Conservation (phyloP, 768 basidiomycete species). For the Leccinum ochraceum region DNA sequence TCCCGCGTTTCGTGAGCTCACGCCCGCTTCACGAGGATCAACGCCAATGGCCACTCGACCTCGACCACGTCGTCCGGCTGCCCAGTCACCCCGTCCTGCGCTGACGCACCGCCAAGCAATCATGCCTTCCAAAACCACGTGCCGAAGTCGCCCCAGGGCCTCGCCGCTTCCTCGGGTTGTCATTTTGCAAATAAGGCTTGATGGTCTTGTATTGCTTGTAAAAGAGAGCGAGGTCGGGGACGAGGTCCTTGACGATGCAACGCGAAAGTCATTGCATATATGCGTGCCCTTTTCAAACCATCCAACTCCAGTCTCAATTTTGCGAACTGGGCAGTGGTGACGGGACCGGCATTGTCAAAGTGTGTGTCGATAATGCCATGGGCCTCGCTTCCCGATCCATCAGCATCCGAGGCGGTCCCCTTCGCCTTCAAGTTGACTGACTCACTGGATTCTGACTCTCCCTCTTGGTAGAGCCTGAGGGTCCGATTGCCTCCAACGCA, state of each 20-base stretch:
- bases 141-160: slow-evolving; percentile 60
- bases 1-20: not conserved
- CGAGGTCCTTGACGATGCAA: slow-evolving; percentile 92
- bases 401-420: slow-evolving; percentile 28
- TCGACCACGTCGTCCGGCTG: slow-evolving; percentile 32
- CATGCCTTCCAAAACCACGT: slow-evolving; percentile 57
- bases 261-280: not conserved
- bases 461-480: slow-evolving; percentile 17
- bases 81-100: slow-evolving; percentile 17
- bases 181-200: slow-evolving; percentile 93
- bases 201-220: slow-evolving; percentile 99
- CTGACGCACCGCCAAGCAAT: slow-evolving; percentile 43
- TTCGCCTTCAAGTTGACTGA: slow-evolving; percentile 21
- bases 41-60: slow-evolving; percentile 45
- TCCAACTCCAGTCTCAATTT: slow-evolving; percentile 60
- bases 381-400: slow-evolving; percentile 22
- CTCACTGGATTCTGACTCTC: slow-evolving; percentile 42
- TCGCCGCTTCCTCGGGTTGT: slow-evolving; percentile 62
- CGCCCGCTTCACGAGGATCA: slow-evolving; percentile 24
- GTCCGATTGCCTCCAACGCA: too few relatives aligned
- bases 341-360: slow-evolving; percentile 32
- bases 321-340: slow-evolving; percentile 51
- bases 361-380: slow-evolving; percentile 15
- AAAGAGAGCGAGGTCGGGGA: slow-evolving; percentile 87
- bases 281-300: slow-evolving; percentile 45